Base-by-base conservation (phyloP, 228 moss, liverwort and hornwort species). In the Sphagnum magellanicum region DNA sequence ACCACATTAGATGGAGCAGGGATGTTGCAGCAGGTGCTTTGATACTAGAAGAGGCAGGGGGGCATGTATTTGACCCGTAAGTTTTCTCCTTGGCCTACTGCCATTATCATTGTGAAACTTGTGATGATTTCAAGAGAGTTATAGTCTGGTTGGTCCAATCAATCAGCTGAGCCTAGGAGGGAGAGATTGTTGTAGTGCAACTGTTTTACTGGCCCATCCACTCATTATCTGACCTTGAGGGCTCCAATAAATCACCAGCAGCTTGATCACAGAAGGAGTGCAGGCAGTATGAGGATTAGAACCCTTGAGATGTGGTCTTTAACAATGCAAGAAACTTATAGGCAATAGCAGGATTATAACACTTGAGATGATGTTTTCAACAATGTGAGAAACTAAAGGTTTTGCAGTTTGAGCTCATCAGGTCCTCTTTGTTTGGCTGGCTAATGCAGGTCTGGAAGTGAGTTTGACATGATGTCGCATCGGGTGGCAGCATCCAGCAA, bases 21-120 rank as follows among this genome's bases (percentile, higher is more conserved):
- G 88, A 88, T 73, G 88, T 88, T 50, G 88, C 88, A 67, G 88
- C 78, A 46, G 88, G 88, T 70, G 74, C 78, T 71, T 71, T 85
- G 78, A 88, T 88, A 50, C 49, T 88, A 10, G 78, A 84, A 79
- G 84, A 88, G 72, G 88, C 88, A 48, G 88, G 88, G 53, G 88
- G 88, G 72, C 77, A 76, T 5, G 82, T 85, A 16, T 67, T 67
- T 16, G 67, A 67, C 10, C 67, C 88, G 88, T 88, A 64, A 79
- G 88, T 76, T 14, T 5, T 16, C 51, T 67, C 51, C 49, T 52
- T 52, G 11, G 13, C 50, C 53, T 67, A 17, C 16, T 10, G 16
- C 51, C 4, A 48, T 6, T 4, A n/a, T n/a, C 6, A 50, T 67
- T 8, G 14, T 6, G 4, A 32, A 16, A 12, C 14, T 64, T 10